Conservation (phyloP, 192 early-diverging fungal species). For the Backusella liffmaniae region DNA sequence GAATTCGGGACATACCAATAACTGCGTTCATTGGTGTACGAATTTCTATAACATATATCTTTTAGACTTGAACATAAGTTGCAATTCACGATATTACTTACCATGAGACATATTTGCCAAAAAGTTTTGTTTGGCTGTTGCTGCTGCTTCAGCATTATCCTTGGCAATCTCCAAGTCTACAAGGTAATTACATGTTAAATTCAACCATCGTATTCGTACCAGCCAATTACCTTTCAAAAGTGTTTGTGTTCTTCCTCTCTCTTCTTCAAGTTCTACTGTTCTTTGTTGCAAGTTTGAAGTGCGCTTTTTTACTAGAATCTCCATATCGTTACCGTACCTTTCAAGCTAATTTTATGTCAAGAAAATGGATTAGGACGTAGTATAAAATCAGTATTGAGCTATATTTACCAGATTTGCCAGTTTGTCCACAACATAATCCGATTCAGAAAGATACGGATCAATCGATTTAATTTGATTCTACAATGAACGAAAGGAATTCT, state of each 20-base stretch:
- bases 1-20: constrained; percentile 63
- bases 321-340: constrained; percentile 49
- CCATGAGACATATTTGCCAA: constrained; percentile 77
- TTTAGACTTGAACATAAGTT: background rate
- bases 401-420: constrained; percentile 40
- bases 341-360: constrained; percentile 24
- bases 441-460: background rate
- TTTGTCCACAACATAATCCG: constrained; percentile 27
- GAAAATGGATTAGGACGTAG: background rate
- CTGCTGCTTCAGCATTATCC: constrained; percentile 50
- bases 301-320: constrained; percentile 37
- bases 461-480: constrained; percentile 14
- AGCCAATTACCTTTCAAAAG: constrained; percentile 24
- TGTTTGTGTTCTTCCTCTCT: constrained; percentile 35
- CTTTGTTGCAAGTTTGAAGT: constrained; percentile 41
- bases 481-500: background rate
- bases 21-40: constrained; percentile 81
- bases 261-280: constrained; percentile 43
- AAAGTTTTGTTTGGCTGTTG: constrained; percentile 54
- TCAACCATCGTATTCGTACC: too few species aligned
- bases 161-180: constrained; percentile 43
- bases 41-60: constrained; percentile 32
- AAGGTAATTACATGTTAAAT: too few species aligned
- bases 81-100: background rate
- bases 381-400: background rate